Base-by-base conservation (phyloP, 257 asterid genomes). In the Parsonsia alboflavescens region DNA sequence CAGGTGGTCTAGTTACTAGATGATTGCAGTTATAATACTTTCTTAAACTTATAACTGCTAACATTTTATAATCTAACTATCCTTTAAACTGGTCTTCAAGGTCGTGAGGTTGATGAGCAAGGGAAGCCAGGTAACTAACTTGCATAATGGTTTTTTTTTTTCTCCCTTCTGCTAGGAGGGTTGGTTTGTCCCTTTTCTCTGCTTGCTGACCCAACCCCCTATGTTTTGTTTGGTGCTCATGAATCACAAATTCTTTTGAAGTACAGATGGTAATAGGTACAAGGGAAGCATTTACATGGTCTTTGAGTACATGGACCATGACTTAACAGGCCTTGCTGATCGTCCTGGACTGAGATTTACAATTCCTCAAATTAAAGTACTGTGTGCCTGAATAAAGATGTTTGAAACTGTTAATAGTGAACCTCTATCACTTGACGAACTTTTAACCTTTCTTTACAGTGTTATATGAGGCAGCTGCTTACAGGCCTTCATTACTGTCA, bases 291-390 rank as follows among this genome's bases (percentile, higher is more conserved):
- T 94, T 71, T 94, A 94, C 87, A 94, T 94, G 98, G 98, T 94
- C 30, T 94, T 90, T 78, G 99, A 94, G 87, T 94, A 94, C 83
- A 93, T 93, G 97, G 97, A 93, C 80, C 98, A 91, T 73, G 98
- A 93, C 83, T 83, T 93, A 79, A 91, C 97, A 62, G 98, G 97
- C 79, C 98, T 93, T 71, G 85, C 97, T 15, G 96, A 93, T 88
- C 97, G 97, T 70, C 99, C 99, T 71, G 99, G 99, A 70, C 71
- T 92, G 84, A 87, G 96, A 86, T 94, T 94, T 86, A 78, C 97
- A 16, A 82, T 94, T 80, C 96, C 97, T 4, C 99, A 94, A 79
- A 94, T 94, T 63, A 94, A 94, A 82, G 99, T 92, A 90, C 81
- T 50, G 77, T 75, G 59, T 78, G 74, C 85, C 69, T 84, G 74